Conservation (phyloP, 2,329 filamentous ascomycete genomes). For the Stachybotrys chlorohalonatus region DNA sequence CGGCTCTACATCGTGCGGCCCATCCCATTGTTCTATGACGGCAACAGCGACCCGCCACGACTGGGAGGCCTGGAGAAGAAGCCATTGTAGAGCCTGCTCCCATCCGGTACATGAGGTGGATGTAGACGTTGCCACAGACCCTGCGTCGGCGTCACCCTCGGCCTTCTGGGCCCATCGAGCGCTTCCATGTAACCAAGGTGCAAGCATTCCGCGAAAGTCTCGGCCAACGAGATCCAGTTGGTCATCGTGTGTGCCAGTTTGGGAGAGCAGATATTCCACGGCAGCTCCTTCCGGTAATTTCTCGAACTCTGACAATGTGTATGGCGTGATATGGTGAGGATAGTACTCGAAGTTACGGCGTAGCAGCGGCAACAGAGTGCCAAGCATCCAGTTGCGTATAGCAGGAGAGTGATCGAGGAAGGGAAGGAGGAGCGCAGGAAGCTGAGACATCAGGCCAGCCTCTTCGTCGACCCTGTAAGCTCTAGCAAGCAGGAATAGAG, state of each 20-base stretch:
- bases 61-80: conserved; percentile 47
- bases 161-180: conserved; percentile 38
- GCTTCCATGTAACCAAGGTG: conserved; percentile 64
- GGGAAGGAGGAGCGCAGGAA: conserved; percentile 58
- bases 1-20: conserved; percentile 60
- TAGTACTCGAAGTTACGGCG: conserved; percentile 65
- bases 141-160: conserved; percentile 10
- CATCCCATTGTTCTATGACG: conserved; percentile 63
- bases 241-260: conserved; percentile 35
- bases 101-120: conserved; percentile 47
- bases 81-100: conserved; percentile 62
- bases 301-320: conserved; percentile 56
- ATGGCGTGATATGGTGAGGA: conserved; percentile 33
- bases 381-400: conserved; percentile 60
- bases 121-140: conserved; percentile 10
- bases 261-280: conserved; percentile 51
- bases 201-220: conserved; percentile 59
- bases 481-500: conserved; percentile 58
- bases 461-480: conserved; percentile 61
- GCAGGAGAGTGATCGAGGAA: conserved; percentile 55
- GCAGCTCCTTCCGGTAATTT: conserved; percentile 48
- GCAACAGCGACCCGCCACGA: conserved; percentile 55
- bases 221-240: conserved; percentile 40
- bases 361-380: conserved; percentile 58
- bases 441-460: conserved; percentile 60